Evolutionary conservation across 2,329 filamentous ascomycete species (phyloP).

Genomic region (Aspergillus ochraceoroseus): DNA sequence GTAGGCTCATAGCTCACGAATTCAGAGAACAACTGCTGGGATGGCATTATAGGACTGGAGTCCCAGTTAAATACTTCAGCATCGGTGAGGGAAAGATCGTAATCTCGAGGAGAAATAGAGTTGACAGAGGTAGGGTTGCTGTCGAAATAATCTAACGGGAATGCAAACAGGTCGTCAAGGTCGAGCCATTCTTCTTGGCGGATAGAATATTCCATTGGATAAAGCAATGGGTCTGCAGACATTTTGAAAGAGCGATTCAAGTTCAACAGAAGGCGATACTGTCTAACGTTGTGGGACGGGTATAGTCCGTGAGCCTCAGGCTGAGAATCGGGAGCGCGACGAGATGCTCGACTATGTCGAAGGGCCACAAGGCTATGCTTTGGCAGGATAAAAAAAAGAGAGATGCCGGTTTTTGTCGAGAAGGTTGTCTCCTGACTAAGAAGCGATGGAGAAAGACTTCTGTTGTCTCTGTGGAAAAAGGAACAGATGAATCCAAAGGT

Average conservation of each 20-base stretch:
- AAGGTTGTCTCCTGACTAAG: constrained; percentile 3
- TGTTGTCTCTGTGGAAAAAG: constrained; percentile 4
- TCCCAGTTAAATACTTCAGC: constrained; percentile 24
- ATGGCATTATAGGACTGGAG: constrained; percentile 17
- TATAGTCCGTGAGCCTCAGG: constrained; percentile 11
- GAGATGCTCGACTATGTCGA: constrained; percentile 1
- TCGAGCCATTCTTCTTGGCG: constrained; percentile 31
- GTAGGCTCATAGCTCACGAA: constrained; percentile 23
- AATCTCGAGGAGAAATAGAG: constrained; percentile 30
- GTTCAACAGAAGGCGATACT: constrained; percentile 1
- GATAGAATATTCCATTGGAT: constrained; percentile 19
- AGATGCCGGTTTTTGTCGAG: neutral
- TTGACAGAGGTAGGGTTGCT: constrained; percentile 29
- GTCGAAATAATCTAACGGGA: constrained; percentile 26
- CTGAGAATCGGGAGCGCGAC: constrained; percentile 16
- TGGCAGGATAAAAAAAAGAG: neutral
- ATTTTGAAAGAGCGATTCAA: constrained; percentile 17
- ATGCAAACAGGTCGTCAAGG: constrained; percentile 35
- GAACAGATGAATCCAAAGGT: constrained; percentile 1
- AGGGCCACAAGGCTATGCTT: constrained; percentile 6
- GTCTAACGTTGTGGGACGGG: constrained; percentile 3
- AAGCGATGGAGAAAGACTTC: constrained; percentile 1
- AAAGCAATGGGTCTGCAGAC: constrained; percentile 29
- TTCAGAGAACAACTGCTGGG: constrained; percentile 25
- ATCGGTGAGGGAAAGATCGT: constrained; percentile 26